Evolutionary conservation across 2,329 filamentous ascomycete genomes (phyloP), one percentile per base, ranked within the genome.

Genomic region (Claviceps quebecensis): DNA sequence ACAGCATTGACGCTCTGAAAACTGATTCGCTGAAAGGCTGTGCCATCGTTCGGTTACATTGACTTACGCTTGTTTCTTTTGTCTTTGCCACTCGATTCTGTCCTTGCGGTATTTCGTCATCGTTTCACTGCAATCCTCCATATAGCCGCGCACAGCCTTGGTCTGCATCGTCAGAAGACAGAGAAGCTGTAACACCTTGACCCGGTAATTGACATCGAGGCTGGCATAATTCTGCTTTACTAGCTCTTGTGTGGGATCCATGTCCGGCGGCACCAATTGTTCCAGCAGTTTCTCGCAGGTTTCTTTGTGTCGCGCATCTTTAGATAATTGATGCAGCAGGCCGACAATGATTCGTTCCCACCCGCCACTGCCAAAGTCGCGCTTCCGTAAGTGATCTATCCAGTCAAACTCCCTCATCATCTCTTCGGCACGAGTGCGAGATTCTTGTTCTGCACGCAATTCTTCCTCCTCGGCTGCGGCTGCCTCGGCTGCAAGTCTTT

Each of bases 91-190:
- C 57, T 95, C 87, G 55, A 96, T 95, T 71, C 95, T 96, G 64
- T 94, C 86, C 67, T 98, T 98, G 48, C 93, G 83, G 62, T 94
- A 88, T 51, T 83, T 81, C 1, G 93, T 98, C 90, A 97, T 96
- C 50, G 88, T 86, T 62, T 91, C 87, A 56, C 86, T 88, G 68
- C 90, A 95, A 56, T 91, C 84, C 58, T 95, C 88, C 74, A 98
- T 85, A 63, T 94, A 95, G 16, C 81, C 83, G 50, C 91, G 83
- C 58, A 97, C 79, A 2, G 86, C 83, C 63, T 88, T 90, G 0
- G 93, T 96, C 61, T 89, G 84, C 52, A 90, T 76, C 2, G 87
- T 90, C 54, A 97, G 73, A 72, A 91, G 83, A 64, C 87, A 88
- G 52, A 96, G 79, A 38, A 94, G 84, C 63, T 96, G 86, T 45